phyloP scores from a whole-genome alignment of 768 basidiomycete species.

The Agaricus blazei region DNA sequence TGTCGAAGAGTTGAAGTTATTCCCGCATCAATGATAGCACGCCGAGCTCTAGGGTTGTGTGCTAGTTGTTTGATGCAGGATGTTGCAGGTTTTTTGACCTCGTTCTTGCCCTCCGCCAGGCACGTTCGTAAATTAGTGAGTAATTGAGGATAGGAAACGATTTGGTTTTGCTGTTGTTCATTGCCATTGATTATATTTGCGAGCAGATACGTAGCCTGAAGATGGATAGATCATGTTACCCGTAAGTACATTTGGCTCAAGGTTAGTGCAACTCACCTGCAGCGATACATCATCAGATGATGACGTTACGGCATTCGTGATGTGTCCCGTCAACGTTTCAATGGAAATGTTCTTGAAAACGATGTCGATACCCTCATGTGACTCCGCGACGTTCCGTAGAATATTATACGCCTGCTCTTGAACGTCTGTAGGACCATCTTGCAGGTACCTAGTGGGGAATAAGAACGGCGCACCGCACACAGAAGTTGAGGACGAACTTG shows the following conservation, averaged over 20 bases:
- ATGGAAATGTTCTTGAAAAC: conserved; percentile 40
- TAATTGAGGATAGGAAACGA: conserved; percentile 47
- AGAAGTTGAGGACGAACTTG: conserved; percentile 34
- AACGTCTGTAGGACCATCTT: conserved; percentile 46
- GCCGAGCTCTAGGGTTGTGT: conserved; percentile 27
- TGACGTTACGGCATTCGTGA: conserved; percentile 47
- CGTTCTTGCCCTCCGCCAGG: conserved; percentile 54
- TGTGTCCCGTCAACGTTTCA: conserved; percentile 36
- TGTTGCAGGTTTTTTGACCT: conserved; percentile 57
- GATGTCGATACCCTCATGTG: conserved; percentile 58
- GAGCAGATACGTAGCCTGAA: conserved; percentile 50
- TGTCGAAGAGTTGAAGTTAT: conserved; percentile 35
- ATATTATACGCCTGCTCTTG: conserved; percentile 72
- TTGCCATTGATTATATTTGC: conserved; percentile 67
- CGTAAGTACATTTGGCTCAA: no score
- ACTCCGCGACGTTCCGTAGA: conserved; percentile 61
- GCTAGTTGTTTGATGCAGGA: conserved; percentile 56
- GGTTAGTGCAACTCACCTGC: conserved; percentile 30
- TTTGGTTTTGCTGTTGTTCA: conserved; percentile 40
- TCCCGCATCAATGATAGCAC: conserved; percentile 32
- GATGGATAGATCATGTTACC: neutral
- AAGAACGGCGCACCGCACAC: neutral
- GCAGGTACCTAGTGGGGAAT: conserved; percentile 38
- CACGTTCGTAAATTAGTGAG: conserved; percentile 50
- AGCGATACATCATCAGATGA: conserved; percentile 48